Percentiles rank a stretch among this genome's conserved stretches.
Evolutionary conservation across 495 filamentous ascomycete genomes (phyloP).

Genomic region (Penicillium dipodomyicola): DNA sequence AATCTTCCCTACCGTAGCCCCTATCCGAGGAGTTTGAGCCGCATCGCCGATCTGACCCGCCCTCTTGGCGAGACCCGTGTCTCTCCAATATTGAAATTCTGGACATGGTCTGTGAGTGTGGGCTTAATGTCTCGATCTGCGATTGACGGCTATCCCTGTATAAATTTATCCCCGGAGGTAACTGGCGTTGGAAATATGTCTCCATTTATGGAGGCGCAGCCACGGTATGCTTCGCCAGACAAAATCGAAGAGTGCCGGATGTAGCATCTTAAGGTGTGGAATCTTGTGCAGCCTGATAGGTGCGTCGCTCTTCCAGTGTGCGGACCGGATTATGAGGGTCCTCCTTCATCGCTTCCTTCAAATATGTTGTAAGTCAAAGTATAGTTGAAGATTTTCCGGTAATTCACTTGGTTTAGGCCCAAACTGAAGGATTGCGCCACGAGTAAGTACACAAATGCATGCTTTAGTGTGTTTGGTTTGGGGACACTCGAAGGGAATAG

Average conservation of each 20-base stretch:
- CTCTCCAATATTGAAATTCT: constrained; percentile 45
- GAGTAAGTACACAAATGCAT: constrained; percentile 24
- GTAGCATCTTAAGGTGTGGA: not conserved
- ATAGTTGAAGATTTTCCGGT: constrained; percentile 20
- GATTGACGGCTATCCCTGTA: not conserved
- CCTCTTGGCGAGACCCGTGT: constrained; percentile 59
- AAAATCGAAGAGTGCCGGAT: too few relatives aligned
- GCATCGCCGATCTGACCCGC: constrained; percentile 65
- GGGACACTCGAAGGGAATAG: too few relatives aligned
- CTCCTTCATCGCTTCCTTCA: constrained; percentile 16
- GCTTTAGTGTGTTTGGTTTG: too few relatives aligned
- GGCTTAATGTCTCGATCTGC: too few relatives aligned
- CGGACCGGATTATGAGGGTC: constrained; percentile 14
- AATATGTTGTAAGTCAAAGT: constrained; percentile 24
- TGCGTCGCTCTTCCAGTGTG: constrained; percentile 30
- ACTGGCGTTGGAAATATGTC: not conserved
- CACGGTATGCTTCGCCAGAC: too few relatives aligned
- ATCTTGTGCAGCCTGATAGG: constrained; percentile 15
- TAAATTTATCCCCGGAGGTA: not conserved
- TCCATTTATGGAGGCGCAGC: not conserved
- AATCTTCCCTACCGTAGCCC: not conserved
- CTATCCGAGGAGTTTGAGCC: constrained; percentile 48
- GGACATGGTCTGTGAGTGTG: not conserved
- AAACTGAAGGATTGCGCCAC: constrained; percentile 30
- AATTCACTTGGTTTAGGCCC: constrained; percentile 23